Percentiles rank a stretch among this genome's conserved stretches.
Conservation (phyloP, 2,329 filamentous ascomycete genomes). For the Ascomycota sp. region DNA sequence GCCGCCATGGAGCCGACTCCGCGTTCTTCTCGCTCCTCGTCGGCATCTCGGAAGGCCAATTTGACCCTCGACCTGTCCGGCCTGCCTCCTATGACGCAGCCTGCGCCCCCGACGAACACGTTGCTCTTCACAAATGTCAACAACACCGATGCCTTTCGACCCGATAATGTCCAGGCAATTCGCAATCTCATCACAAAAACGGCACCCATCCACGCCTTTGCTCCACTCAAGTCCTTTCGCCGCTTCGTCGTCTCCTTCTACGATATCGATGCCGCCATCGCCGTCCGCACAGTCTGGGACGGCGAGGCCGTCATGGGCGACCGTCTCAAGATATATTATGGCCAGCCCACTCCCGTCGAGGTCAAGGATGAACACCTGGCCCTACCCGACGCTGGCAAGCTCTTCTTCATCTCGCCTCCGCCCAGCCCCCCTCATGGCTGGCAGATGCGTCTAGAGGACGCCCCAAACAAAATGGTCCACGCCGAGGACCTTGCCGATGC, state of each 20-base stretch:
- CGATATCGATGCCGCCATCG: constrained; percentile 43
- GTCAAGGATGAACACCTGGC: constrained; percentile 33
- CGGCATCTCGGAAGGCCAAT: constrained; percentile 20
- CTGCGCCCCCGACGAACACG: constrained; percentile 61
- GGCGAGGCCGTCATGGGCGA: constrained; percentile 51
- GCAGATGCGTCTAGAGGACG: constrained; percentile 45
- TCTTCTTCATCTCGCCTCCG: constrained; percentile 51
- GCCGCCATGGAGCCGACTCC: constrained; percentile 14
- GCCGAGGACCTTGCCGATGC: constrained; percentile 47
- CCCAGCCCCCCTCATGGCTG: constrained; percentile 46
- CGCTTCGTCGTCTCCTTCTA: constrained; percentile 64
- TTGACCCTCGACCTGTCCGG: constrained; percentile 53
- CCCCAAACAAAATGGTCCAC: constrained; percentile 47
- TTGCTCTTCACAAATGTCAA: constrained; percentile 65
- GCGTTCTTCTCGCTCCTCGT: constrained; percentile 19
- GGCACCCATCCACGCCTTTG: constrained; percentile 55
- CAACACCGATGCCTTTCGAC: constrained; percentile 48
- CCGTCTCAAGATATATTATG: constrained; percentile 46
- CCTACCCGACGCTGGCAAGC: constrained; percentile 46
- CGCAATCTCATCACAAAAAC: constrained; percentile 45
- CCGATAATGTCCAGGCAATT: constrained; percentile 51
- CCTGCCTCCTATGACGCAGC: constrained; percentile 44
- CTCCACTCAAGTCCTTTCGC: constrained; percentile 61
- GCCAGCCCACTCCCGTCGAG: constrained; percentile 35
- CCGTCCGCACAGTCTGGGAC: constrained; percentile 50